Evolutionary conservation across 176 grass and related monocot genomes (phyloP), one percentile per base, ranked within the genome.

Genomic region (Rhipidocladum racemiflorum): DNA sequence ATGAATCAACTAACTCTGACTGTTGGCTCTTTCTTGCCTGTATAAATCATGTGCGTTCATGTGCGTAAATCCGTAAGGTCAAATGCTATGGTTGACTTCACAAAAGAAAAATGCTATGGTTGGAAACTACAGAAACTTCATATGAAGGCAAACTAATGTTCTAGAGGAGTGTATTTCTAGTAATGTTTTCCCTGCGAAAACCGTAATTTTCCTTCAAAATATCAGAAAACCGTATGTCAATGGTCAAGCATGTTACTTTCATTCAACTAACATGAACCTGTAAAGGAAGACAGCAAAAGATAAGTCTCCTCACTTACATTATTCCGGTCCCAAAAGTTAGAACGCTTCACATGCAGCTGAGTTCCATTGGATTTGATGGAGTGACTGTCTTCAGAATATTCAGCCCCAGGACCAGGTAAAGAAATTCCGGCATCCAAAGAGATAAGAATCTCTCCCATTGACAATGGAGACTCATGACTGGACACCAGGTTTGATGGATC

Each of bases 381-480:
- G 12, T 73, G 83, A 55, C 75, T 95, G 7, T 93, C 91, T 51
- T 79, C 65, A 77, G 83, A 89, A 89, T 87, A 89, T 85, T 92
- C 90, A 91, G 76, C 39, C 85, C 81, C 92, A 83, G 87, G 78
- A 86, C 67, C 68, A 63, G 87, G 72, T 73, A 90, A 92, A 69
- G 90, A 70, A 82, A 90, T 87, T 90, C 91, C 93, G 67, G 83
- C 87, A 88, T 99, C 91, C 82, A 99, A 86, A 48, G 97, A 96
- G 77, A 91, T 93, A 65, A 99, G 83, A 61, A 99, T 99, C 27
- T 93, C 97, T 93, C 97, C 97, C 93, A 99, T 95, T 55, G 91
- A 99, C 65, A 99, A 78, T 20, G 87, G 85, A 76, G 77, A 87
- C 61, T 93, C 97, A 53, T 84, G 77, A 69, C 59, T 81, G 72